These are phyloP conservation scores for Penicillium corylophilum DNA, from an alignment of 2,329 filamentous ascomycete genomes.

Conservation along the genomic window DNA sequence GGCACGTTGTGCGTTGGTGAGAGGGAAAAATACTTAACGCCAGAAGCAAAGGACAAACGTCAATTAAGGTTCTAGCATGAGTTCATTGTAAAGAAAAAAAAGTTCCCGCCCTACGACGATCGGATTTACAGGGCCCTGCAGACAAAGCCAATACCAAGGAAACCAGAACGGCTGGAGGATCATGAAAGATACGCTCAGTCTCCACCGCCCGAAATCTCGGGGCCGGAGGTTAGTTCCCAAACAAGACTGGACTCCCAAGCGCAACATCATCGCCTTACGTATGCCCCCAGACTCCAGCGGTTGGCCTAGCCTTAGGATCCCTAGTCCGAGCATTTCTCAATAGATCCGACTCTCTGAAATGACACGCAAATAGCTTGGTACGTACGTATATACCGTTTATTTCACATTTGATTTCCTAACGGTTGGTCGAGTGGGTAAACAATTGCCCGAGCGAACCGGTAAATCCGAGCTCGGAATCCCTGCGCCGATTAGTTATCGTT, in stretches of 20 bases:
- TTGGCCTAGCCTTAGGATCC: not conserved
- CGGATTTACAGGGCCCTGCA: constrained; percentile 1
- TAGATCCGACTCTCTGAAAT: not conserved
- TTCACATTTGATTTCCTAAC: not conserved
- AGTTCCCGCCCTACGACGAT: constrained; percentile 4
- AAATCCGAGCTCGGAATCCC: constrained; percentile 1
- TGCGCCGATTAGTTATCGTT: constrained; percentile 7
- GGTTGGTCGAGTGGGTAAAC: constrained; percentile 2
- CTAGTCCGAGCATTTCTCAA: not conserved
- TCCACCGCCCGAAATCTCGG: constrained; percentile 13
- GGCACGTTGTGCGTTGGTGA: constrained; percentile 1
- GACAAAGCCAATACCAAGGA: not conserved
- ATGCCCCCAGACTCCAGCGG: constrained; percentile 13
- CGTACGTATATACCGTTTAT: not conserved
- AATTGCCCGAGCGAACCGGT: constrained; percentile 11
- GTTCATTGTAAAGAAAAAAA: not conserved
- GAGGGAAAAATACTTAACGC: not conserved
- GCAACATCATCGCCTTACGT: constrained; percentile 28
- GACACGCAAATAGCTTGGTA: not conserved
- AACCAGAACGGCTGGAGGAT: not conserved
- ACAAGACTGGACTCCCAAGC: constrained; percentile 4
- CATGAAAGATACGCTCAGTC: not conserved
- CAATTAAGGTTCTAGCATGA: not conserved
- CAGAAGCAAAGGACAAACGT: not conserved
- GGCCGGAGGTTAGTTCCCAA: constrained; percentile 18